Conservation (phyloP, 129 eudicot genomes). For the Lactuca saligna region DNA sequence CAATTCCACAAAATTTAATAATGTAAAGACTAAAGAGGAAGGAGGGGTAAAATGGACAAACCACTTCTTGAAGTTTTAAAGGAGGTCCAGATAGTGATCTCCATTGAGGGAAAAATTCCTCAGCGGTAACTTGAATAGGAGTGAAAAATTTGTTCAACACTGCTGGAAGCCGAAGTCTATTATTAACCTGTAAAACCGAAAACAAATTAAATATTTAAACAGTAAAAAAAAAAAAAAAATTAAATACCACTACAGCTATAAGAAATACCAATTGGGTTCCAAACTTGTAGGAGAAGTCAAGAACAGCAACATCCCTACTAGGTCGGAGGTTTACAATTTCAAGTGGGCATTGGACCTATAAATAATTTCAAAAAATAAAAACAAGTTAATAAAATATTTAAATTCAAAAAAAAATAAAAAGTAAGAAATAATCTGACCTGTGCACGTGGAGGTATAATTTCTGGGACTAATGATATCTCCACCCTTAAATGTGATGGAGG, state of each 20-base stretch:
- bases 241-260: constrained; percentile 11
- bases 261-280: constrained; percentile 61
- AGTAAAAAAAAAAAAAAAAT: not conserved
- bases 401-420: not conserved
- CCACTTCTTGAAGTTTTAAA: constrained; percentile 99
- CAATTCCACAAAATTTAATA: not conserved
- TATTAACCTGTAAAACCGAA: constrained; percentile 54
- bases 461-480: constrained; percentile 86
- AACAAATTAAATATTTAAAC: not conserved
- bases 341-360: constrained; percentile 94
- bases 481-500: constrained; percentile 77
- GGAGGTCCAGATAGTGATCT: constrained; percentile 97
- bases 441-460: constrained; percentile 94
- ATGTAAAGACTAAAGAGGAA: not conserved
- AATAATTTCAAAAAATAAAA: constrained; percentile 7
- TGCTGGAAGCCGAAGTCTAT: constrained; percentile 88
- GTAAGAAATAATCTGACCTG: constrained; percentile 47
- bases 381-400: constrained; percentile 2
- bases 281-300: constrained; percentile 91
- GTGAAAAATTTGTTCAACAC: constrained; percentile 86
- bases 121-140: constrained; percentile 74
- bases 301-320: constrained; percentile 94
- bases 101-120: constrained; percentile 97
- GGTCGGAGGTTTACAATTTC: constrained; percentile 86
- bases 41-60: constrained; percentile 37